Base-by-base conservation (phyloP, 2,329 filamentous ascomycete species). In the Lecanicillium sp. region DNA sequence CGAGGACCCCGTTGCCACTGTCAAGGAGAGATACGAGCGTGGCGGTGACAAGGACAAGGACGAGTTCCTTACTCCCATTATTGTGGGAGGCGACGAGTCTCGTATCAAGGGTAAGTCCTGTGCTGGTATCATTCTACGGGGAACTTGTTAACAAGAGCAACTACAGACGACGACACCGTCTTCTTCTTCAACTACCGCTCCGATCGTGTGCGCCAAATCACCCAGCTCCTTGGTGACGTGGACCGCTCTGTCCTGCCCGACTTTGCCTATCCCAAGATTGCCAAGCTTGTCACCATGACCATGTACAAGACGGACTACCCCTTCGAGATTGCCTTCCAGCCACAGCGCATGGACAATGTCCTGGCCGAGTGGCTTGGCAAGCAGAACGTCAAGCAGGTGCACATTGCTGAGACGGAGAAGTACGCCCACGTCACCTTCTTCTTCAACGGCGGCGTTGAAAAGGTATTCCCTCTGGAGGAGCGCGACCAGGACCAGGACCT, bases 111-210 rank as follows among this genome's bases (percentile, higher is more conserved):
- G 84, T 85, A 65, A 51, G 68, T 27, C 12, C 6, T 25, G n/a
- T n/a, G n/a, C n/a, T n/a, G n/a, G n/a, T n/a, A n/a, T n/a, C n/a
- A n/a, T n/a, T n/a, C n/a, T n/a, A n/a, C n/a, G n/a, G n/a, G n/a
- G 17, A 33, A 7, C 9, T 17, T 8, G 9, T 17, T 40, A 4
- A 29, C 17, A 12, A 40, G 38, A 35, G 20, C 22, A 7, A 9
- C 18, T 15, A 11, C 48, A 88, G 88, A 97, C 58, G 75, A 84
- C 50, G 92, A 98, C 59, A 90, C 87, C 39, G 77, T 97, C 55
- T 97, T 97, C 78, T 97, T 97, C 79, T 98, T 98, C 85, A 98
- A 98, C 80, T 98, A 98, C 76, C 87, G 92, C 57, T 97, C 92
- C 42, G 92, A 98, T 62, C 89, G 92, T 62, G 90, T 90, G 38